phyloP scores from a whole-genome alignment of 177 flowering plant species.

The Telopea speciosissima region DNA sequence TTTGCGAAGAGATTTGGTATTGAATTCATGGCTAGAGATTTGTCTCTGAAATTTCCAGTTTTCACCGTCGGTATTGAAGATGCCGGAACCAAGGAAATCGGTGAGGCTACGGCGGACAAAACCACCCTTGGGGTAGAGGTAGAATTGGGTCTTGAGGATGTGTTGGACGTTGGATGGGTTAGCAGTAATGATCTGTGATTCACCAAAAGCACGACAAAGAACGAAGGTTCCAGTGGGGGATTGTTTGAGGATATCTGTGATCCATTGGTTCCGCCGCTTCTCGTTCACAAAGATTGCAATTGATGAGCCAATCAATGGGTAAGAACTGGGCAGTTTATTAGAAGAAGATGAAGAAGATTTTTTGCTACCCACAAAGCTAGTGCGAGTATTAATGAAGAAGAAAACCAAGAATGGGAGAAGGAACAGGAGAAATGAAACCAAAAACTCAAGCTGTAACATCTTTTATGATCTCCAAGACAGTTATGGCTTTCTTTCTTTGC shows the following conservation, averaged over 20 bases:
- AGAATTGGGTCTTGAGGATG: constrained; percentile 15
- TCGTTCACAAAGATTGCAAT: constrained; percentile 4
- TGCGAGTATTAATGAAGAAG: not conserved
- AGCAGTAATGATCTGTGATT: not conserved
- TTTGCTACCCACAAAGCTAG: not conserved
- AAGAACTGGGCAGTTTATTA: not conserved
- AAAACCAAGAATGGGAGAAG: not conserved
- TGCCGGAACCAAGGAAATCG: not conserved
- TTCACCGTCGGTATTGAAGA: constrained; percentile 9
- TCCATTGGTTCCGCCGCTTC: constrained; percentile 6
- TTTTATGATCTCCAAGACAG: too few species aligned
- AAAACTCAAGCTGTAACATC: too few species aligned
- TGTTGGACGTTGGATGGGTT: constrained; percentile 13
- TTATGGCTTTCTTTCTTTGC: too few species aligned
- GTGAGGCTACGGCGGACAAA: too few species aligned
- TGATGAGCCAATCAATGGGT: constrained; percentile 9
- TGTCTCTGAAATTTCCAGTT: constrained; percentile 12
- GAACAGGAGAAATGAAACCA: not conserved
- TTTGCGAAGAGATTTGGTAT: not conserved
- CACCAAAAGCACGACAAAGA: constrained; percentile 7
- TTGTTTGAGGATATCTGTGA: not conserved
- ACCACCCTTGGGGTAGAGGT: constrained; percentile 6
- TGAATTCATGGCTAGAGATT: not conserved
- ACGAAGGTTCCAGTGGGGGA: constrained; percentile 8
- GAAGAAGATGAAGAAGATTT: not conserved